phyloP scores from a whole-genome alignment of 2,329 filamentous ascomycete species.

The Talaromyces sp. region DNA sequence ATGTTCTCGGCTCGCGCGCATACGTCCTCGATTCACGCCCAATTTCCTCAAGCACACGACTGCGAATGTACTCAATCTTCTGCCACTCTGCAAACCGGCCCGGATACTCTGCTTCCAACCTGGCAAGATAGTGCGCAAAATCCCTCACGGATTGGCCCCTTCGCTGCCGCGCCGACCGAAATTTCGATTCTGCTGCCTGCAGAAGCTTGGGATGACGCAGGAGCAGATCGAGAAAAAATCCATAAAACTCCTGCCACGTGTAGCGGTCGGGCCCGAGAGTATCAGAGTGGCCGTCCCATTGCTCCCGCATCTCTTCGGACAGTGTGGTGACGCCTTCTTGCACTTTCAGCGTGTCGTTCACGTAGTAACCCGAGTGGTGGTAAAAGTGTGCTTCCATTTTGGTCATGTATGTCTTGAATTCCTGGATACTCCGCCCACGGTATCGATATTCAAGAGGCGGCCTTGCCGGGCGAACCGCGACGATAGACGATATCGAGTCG shows the following conservation, averaged over 20 bases:
- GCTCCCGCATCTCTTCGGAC: background rate
- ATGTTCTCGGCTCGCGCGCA: background rate
- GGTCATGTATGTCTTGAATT: conserved; percentile 1
- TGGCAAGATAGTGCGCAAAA: conserved; percentile 1
- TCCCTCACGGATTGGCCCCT: conserved; percentile 1
- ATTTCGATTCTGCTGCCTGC: background rate
- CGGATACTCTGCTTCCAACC: background rate
- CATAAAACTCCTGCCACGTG: conserved; percentile 5
- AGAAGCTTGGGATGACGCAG: background rate
- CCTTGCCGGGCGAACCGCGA: background rate
- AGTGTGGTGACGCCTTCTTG: background rate
- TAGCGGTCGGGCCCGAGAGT: background rate
- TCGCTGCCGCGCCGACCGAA: background rate
- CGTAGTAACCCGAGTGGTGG: background rate
- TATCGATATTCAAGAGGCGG: background rate
- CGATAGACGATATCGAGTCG: background rate
- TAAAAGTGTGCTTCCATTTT: background rate
- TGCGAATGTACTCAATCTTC: background rate
- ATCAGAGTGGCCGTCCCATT: background rate
- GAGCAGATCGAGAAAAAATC: background rate
- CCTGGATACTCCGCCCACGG: background rate
- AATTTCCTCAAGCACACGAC: background rate
- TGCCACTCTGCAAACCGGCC: background rate
- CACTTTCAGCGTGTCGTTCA: background rate
- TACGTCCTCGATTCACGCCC: background rate